Evolutionary conservation across 1,284 basidiomycete species (phyloP), one percentile per base, ranked within the genome.

Genomic region (Singerocomus inundabilis): DNA sequence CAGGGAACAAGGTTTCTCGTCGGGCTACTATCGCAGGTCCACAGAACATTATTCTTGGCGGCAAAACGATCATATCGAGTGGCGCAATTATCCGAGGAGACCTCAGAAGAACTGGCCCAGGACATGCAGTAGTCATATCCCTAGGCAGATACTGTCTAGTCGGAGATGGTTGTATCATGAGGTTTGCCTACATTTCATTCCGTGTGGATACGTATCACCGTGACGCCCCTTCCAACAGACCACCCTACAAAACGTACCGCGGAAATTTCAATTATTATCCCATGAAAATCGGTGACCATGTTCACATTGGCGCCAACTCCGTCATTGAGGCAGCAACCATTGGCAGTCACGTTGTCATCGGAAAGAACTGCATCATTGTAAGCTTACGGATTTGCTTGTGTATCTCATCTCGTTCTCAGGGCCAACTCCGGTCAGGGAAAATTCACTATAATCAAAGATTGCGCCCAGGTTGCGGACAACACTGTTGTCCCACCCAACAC

Each of bases 231-330:
- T 31, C 26, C 15, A 12, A 18, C 36, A 90, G 88, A 55, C 88
- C 89, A 15, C 89, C 91, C 5, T 92, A 92, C 70, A 93, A 93
- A 71, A 93, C 91, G 0, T 93, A 92, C 64, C 82, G 90, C 49
- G 91, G 91, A 44, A 84, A 85, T 51, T 98, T 97, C 79, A 98
- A 97, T 60, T 98, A 97, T 71, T 98, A 98, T 64, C 96, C 97
- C 2, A 92, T 98, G 84, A 94, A 96, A 67, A 85, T 99, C 26
- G 91, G 93, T 2, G 95, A 99, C 70, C 87, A 92, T 66, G 96
- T 98, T 25, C 87, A 93, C 53, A 91, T 99, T 43, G 97, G 96
- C 5, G 81, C 88, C 15, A 82, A 84, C 53, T 84, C 83, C 28
- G 83, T 99, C 46, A 81, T 99, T 13, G 95, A 99, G 72, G 96